These are phyloP conservation scores for Neurospora terricola DNA, from an alignment of 495 filamentous ascomycete species.

Conservation along the genomic window DNA sequence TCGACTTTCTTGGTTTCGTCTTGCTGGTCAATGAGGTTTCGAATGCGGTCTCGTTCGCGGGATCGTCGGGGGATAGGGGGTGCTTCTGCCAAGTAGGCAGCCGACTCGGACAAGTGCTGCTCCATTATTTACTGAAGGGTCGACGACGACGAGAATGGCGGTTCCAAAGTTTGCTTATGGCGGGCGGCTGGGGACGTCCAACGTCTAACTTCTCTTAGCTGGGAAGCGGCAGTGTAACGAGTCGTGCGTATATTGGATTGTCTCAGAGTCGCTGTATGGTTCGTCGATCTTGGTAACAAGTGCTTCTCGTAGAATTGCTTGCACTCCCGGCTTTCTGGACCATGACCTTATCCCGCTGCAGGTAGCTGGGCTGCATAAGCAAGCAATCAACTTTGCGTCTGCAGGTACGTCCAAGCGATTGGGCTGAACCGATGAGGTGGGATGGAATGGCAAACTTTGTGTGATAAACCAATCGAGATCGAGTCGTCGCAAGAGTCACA, in stretches of 20 bases:
- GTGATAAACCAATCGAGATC: background rate
- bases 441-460: background rate
- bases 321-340: background rate
- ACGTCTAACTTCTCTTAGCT: background rate
- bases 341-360: background rate
- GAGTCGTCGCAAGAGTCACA: background rate
- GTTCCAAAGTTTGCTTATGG: background rate
- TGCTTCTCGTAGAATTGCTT: background rate
- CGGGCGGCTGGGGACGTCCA: background rate
- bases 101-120: constrained; percentile 15
- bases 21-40: background rate
- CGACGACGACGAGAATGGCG: background rate
- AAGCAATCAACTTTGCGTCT: background rate
- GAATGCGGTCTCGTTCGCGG: constrained; percentile 20
- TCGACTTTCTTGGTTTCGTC: background rate
- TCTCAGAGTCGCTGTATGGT: background rate
- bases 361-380: background rate
- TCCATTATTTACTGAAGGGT: constrained; percentile 1
- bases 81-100: constrained; percentile 9
- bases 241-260: background rate
- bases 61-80: constrained; percentile 22
- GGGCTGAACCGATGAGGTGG: background rate
- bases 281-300: background rate
- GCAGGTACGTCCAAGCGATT: background rate
- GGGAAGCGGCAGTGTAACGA: background rate